Base-by-base conservation (phyloP, 2,329 filamentous ascomycete genomes). In the Parasarocladium wereldwijsianum region DNA sequence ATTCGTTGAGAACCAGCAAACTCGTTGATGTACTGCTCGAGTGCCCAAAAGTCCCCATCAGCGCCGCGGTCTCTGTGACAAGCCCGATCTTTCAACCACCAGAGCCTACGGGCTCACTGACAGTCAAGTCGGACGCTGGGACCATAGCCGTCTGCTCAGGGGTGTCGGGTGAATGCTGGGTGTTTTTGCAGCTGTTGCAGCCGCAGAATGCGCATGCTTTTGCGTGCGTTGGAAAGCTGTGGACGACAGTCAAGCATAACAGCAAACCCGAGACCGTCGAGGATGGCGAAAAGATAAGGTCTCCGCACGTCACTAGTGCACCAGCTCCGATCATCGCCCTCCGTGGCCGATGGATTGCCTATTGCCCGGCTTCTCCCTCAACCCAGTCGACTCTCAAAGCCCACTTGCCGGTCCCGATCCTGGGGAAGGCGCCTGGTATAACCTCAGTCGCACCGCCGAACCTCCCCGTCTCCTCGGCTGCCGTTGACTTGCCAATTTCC, bases 171-270 rank as follows among this genome's bases (percentile, higher is more conserved):
- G 87, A 96, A 54, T 75, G 87, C 26, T 93, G 80, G 64, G 60
- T 93, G 6, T 96, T 68, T 42, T 57, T 63, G 7, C 67, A 74
- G 37, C 48, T 60, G 7, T 41, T 54, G 8, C 46, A 54, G 32
- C 44, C 51, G 2, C 52, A 55, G 26, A 64, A 66, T 14, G 45
- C 51, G 2, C 54, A 55, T 14, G 39, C 57, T 25, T 76, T 66
- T 48, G 60, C 54, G 21, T 94, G 85, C 43, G 62, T 90, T 32
- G 86, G 78, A 13, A 98, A 98, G 55, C 58, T 92, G 12, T 98
- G 90, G 90, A 94, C 90, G 1, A 76, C 75, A 25, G 60, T 93
- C 17, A 82, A 90, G 45, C 67, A 73, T 39, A 57, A 58, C 17
- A 52, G 58, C 12, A 62, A 62, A 34, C 57, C 57, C 15, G 62